phyloP scores from a whole-genome alignment of 139 green algal genomes.

The Tetradesmus obliquus region DNA sequence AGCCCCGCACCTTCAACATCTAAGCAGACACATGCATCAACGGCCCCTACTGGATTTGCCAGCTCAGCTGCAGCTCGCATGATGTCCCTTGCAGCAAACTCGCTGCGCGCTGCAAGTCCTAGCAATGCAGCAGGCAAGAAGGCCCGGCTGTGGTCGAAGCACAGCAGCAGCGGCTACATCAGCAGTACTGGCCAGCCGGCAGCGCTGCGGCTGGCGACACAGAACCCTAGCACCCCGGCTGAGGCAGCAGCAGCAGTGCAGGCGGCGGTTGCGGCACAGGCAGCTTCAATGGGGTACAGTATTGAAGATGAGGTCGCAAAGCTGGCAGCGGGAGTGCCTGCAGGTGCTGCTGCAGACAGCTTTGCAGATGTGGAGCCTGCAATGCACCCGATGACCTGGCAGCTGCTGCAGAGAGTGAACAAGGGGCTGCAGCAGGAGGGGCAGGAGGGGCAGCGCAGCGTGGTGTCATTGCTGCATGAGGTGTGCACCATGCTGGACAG shows the following conservation, averaged over 20 bases:
- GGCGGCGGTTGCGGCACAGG: neutral
- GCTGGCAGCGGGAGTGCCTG: neutral
- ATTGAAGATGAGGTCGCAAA: slow-evolving; percentile 8
- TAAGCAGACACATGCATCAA: neutral
- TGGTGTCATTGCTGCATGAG: neutral
- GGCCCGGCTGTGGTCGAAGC: neutral
- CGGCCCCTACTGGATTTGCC: neutral
- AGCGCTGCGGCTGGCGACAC: neutral
- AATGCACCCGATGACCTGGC: neutral
- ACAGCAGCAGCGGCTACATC: neutral
- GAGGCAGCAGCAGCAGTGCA: slow-evolving; percentile 14
- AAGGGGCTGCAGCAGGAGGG: neutral
- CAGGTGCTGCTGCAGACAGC: neutral
- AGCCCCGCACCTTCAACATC: neutral
- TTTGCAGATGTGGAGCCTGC: slow-evolving; percentile 2
- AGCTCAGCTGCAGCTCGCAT: neutral
- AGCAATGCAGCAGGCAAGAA: neutral
- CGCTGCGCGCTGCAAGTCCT: neutral
- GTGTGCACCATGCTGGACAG: neutral
- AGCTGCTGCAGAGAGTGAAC: neutral
- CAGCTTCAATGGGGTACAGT: slow-evolving; percentile 4
- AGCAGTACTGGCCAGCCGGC: slow-evolving; percentile 19
- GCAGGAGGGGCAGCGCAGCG: neutral
- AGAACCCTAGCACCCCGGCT: neutral
- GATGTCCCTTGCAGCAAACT: neutral